phyloP scores from a whole-genome alignment of 805 yeast genomes.

The Zygotorulaspora chibaensis region DNA sequence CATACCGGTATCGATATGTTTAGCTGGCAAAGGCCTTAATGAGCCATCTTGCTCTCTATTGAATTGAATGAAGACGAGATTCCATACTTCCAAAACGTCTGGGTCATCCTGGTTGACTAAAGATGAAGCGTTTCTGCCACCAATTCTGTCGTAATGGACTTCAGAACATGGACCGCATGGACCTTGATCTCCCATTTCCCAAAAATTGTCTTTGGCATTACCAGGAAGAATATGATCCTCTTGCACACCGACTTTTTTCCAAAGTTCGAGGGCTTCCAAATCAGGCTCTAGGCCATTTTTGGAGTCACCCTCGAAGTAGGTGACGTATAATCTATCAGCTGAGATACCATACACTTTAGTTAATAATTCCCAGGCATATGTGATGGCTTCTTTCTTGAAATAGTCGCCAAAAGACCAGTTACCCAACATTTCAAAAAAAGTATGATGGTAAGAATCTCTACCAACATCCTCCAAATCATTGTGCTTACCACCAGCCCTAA shows the following conservation, averaged over 20 bases:
- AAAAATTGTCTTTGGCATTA: slow-evolving; percentile 83
- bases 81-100: slow-evolving; percentile 96
- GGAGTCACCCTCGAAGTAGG: slow-evolving; percentile 93
- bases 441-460: slow-evolving; percentile 95
- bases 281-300: slow-evolving; percentile 84
- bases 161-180: slow-evolving; percentile 99
- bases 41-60: slow-evolving; percentile 88
- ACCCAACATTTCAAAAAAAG: slow-evolving; percentile 98
- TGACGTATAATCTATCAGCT: slow-evolving; percentile 79
- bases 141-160: slow-evolving; percentile 95
- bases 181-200: slow-evolving; percentile 99
- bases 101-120: slow-evolving; percentile 97
- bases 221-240: slow-evolving; percentile 95
- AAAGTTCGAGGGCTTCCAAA: slow-evolving; percentile 81
- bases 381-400: slow-evolving; percentile 90
- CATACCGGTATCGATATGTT: slow-evolving; percentile 97
- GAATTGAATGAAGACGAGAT: slow-evolving; percentile 92
- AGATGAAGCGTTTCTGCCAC: slow-evolving; percentile 91
- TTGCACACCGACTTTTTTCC: slow-evolving; percentile 84
- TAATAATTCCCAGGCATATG: slow-evolving; percentile 85
- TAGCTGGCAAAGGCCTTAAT: slow-evolving; percentile 80
- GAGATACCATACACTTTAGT: slow-evolving; percentile 80
- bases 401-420: slow-evolving; percentile 99
- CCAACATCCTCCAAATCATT: slow-evolving; percentile 98
- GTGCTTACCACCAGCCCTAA: slow-evolving; percentile 99